Conservation (phyloP, 2,329 filamentous ascomycete genomes). For the Alternaria sp. region DNA sequence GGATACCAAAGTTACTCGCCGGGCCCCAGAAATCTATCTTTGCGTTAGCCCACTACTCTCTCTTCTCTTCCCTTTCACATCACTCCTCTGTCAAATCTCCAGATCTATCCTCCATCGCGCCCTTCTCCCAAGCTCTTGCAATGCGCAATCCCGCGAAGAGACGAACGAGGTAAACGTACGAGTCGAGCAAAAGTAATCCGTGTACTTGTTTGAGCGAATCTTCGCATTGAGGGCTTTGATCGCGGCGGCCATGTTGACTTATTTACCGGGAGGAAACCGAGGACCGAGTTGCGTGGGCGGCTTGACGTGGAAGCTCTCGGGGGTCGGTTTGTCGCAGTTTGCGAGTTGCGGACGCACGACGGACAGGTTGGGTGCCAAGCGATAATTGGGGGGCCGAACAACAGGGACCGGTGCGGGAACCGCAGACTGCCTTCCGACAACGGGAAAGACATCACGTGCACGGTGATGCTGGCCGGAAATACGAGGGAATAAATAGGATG, state of each 20-base stretch:
- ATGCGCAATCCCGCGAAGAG: slow-evolving; percentile 2
- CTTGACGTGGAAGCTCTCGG: slow-evolving; percentile 3
- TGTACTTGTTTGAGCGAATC: slow-evolving; percentile 58
- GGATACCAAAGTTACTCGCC: slow-evolving; percentile 61
- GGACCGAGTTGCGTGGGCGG: slow-evolving; percentile 3
- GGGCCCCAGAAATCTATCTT: slow-evolving; percentile 59
- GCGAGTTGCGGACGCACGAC: slow-evolving; percentile 11
- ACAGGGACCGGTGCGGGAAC: slow-evolving; percentile 5
- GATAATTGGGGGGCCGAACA: slow-evolving; percentile 11
- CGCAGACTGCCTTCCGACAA: slow-evolving; percentile 1
- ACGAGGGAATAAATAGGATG: neutral
- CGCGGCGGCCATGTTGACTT: slow-evolving; percentile 56
- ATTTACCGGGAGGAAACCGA: neutral
- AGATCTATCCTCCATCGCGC: neutral
- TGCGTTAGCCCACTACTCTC: slow-evolving; percentile 8
- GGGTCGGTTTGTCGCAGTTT: slow-evolving; percentile 5
- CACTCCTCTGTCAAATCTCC: neutral
- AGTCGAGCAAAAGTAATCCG: slow-evolving; percentile 61
- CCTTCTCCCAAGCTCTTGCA: neutral
- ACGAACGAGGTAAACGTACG: slow-evolving; percentile 49
- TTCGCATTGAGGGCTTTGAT: slow-evolving; percentile 61
- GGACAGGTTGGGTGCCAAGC: slow-evolving; percentile 15
- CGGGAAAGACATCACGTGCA: slow-evolving; percentile 20
- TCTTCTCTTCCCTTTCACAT: neutral
- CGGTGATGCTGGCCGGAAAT: neutral